Evolutionary conservation across 352 stramenopile genomes (phyloP).

Genomic region (Globisporangium nodosum): DNA sequence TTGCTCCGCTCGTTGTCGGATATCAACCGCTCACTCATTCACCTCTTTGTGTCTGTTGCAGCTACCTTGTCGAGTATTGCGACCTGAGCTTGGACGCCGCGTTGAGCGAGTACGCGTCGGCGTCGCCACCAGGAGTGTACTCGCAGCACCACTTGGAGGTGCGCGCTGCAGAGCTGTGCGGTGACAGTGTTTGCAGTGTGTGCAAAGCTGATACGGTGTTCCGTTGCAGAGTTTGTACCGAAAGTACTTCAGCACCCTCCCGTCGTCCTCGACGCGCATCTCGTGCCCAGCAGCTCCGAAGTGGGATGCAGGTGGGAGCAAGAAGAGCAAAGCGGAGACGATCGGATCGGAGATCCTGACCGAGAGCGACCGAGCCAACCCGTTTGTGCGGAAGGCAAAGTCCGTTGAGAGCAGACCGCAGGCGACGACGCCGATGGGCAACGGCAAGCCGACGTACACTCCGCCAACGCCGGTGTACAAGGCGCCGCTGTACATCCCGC

Average conservation of each 20-base stretch:
- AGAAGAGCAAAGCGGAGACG: slow-evolving; percentile 25
- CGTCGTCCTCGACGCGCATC: slow-evolving; percentile 40
- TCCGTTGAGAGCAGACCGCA: slow-evolving; percentile 1
- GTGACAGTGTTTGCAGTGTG: slow-evolving; percentile 4
- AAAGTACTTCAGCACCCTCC: slow-evolving; percentile 73
- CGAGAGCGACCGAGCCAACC: slow-evolving; percentile 50
- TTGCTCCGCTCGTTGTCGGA: neutral
- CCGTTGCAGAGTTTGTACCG: slow-evolving; percentile 50
- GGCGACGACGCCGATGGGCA: slow-evolving; percentile 18
- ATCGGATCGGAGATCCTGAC: slow-evolving; percentile 65
- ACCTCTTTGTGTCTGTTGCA: slow-evolving; percentile 15
- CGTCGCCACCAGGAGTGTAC: slow-evolving; percentile 59
- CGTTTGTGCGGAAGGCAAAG: slow-evolving; percentile 50
- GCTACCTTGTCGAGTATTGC: slow-evolving; percentile 71
- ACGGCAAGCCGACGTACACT: slow-evolving; percentile 20
- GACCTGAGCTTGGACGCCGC: slow-evolving; percentile 53
- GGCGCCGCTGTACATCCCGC: slow-evolving; percentile 64
- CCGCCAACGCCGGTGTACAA: slow-evolving; percentile 54
- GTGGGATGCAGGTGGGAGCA: slow-evolving; percentile 55
- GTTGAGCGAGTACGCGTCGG: slow-evolving; percentile 53
- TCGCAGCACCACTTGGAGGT: slow-evolving; percentile 66
- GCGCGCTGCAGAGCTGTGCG: neutral
- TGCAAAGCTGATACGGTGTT: neutral
- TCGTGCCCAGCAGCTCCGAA: slow-evolving; percentile 45
- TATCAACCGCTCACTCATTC: neutral